These are phyloP conservation scores for Claviceps sorghi DNA, from an alignment of 2,329 filamentous ascomycete species.

Conservation along the genomic window DNA sequence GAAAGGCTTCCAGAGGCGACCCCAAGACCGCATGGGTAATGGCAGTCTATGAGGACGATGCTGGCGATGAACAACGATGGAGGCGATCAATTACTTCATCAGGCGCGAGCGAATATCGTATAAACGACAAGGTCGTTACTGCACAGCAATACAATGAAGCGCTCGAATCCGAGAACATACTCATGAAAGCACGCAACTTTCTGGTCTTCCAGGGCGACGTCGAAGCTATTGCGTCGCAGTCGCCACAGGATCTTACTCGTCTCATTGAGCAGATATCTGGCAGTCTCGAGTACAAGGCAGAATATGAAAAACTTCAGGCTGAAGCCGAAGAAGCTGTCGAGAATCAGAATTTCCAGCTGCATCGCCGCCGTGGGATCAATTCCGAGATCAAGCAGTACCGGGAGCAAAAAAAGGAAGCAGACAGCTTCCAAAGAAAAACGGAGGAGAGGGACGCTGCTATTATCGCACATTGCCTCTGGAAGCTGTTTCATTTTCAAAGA, in stretches of 20 bases:
- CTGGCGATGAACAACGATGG: conserved; percentile 88
- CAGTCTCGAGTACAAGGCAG: conserved; percentile 82
- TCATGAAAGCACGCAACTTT: conserved; percentile 97
- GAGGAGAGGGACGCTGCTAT: conserved; percentile 84
- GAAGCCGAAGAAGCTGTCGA: conserved; percentile 79
- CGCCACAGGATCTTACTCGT: conserved; percentile 80
- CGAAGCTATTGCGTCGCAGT: conserved; percentile 90
- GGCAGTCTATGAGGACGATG: conserved; percentile 97
- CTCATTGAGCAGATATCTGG: conserved; percentile 97
- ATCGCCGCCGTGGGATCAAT: conserved; percentile 84
- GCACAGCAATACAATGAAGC: conserved; percentile 89
- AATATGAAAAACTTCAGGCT: conserved; percentile 81
- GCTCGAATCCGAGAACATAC: conserved; percentile 83
- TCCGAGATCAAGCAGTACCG: conserved; percentile 96
- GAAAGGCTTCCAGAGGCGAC: conserved; percentile 57
- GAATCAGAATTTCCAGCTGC: conserved; percentile 75
- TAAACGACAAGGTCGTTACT: conserved; percentile 81
- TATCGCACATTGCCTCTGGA: conserved; percentile 90
- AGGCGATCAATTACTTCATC: conserved; percentile 83
- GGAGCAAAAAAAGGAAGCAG: conserved; percentile 90
- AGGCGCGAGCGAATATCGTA: conserved; percentile 87
- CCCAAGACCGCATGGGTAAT: conserved; percentile 97
- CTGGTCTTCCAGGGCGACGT: conserved; percentile 97
- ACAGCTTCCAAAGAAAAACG: conserved; percentile 81
- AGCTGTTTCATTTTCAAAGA: conserved; percentile 86